Percentiles rank a stretch among this genome's conserved stretches.
phyloP scores from a whole-genome alignment of 2,329 filamentous ascomycete species.

The Ophiognomonia clavigignenti-juglandacearum region DNA sequence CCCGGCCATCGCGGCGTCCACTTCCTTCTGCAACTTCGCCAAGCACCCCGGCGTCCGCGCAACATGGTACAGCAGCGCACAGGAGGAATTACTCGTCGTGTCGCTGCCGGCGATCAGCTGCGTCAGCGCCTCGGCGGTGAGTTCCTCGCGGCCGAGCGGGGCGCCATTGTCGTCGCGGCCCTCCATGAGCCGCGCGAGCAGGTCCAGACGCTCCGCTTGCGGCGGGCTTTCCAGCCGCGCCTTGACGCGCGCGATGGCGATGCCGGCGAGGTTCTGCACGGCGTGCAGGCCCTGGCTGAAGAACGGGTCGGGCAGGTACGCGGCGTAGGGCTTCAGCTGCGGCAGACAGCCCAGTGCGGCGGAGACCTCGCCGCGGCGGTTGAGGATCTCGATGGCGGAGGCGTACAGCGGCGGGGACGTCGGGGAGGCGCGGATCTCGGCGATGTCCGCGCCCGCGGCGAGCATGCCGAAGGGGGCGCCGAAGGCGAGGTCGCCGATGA shows the following conservation, averaged over 20 bases:
- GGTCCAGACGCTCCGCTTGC: constrained; percentile 65
- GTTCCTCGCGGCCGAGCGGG: constrained; percentile 69
- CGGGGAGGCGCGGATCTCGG: constrained; percentile 64
- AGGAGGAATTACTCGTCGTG: constrained; percentile 75
- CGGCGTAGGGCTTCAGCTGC: constrained; percentile 70
- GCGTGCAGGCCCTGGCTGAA: constrained; percentile 70
- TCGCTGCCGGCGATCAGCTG: constrained; percentile 80
- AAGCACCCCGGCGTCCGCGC: constrained; percentile 66
- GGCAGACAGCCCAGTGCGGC: constrained; percentile 73
- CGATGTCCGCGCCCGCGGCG: constrained; percentile 67
- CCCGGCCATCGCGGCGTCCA: constrained; percentile 61
- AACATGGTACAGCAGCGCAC: constrained; percentile 76
- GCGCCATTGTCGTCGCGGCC: constrained; percentile 76
- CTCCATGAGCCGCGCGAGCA: constrained; percentile 80
- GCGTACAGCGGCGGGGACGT: constrained; percentile 62
- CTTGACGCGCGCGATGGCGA: constrained; percentile 78
- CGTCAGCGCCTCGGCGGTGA: constrained; percentile 84
- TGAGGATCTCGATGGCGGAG: constrained; percentile 81
- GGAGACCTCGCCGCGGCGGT: constrained; percentile 81
- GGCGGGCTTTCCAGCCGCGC: constrained; percentile 66
- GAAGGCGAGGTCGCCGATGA: constrained; percentile 58
- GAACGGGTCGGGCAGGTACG: constrained; percentile 76
- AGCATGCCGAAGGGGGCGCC: constrained; percentile 83
- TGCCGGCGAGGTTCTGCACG: constrained; percentile 77
- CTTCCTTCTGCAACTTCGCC: constrained; percentile 66